A percentile compares a stretch with the other conserved stretches of the same genome.
phyloP scores from a whole-genome alignment of 768 basidiomycete genomes.

The Trichaptum fuscoviolaceum region DNA sequence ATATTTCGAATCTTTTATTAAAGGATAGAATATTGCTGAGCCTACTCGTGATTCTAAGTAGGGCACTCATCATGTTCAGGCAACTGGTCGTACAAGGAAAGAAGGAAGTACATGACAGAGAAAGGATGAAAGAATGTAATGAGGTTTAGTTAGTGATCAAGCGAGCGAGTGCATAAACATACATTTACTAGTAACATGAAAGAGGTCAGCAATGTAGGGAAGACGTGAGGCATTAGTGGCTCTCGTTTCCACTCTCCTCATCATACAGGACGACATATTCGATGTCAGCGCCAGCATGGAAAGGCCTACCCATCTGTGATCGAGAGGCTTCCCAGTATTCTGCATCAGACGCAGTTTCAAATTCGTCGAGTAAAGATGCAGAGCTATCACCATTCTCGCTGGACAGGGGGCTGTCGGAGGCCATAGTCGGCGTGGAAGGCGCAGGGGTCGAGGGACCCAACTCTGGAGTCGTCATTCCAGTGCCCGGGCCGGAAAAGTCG shows the following conservation, averaged over 20 bases:
- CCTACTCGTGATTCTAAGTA: too few relatives aligned
- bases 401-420: background rate
- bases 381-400: slow-evolving; percentile 20
- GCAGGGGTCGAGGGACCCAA: slow-evolving; percentile 16
- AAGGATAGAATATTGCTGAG: too few relatives aligned
- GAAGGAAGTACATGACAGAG: background rate
- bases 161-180: background rate
- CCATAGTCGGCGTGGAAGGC: slow-evolving; percentile 6
- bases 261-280: slow-evolving; percentile 60
- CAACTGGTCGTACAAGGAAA: background rate
- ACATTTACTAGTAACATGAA: background rate
- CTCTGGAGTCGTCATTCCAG: slow-evolving; percentile 17
- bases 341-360: slow-evolving; percentile 21
- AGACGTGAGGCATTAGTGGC: background rate
- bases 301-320: slow-evolving; percentile 22
- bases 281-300: background rate
- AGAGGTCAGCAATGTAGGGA: background rate
- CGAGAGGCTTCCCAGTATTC: slow-evolving; percentile 57
- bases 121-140: background rate
- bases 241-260: slow-evolving; percentile 35
- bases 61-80: background rate
- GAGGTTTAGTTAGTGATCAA: background rate
- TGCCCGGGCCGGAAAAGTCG: slow-evolving; percentile 8
- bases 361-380: slow-evolving; percentile 8
- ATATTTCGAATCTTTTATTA: too few relatives aligned